Percentiles rank a stretch among this genome's conserved stretches.
Evolutionary conservation across 2,329 filamentous ascomycete species (phyloP).

Genomic region (Escovopsis sp.): DNA sequence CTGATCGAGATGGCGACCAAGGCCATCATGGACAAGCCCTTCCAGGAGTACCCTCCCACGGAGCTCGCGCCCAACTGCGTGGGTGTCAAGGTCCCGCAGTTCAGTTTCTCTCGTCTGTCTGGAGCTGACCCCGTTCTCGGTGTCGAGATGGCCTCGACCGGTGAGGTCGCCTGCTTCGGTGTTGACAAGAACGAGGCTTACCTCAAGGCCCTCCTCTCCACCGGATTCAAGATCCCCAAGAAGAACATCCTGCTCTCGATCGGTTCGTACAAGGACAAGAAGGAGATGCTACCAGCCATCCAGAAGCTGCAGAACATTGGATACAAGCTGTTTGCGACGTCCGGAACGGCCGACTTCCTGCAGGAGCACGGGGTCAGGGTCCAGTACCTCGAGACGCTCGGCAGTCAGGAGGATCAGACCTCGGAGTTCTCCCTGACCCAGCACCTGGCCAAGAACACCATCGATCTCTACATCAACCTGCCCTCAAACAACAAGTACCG

Average conservation of each 20-base stretch:
- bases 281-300: slow-evolving; percentile 89
- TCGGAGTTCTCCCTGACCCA: slow-evolving; percentile 95
- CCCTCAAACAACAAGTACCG: slow-evolving; percentile 98
- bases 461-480: slow-evolving; percentile 97
- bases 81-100: slow-evolving; percentile 95
- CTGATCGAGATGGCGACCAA: slow-evolving; percentile 98
- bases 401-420: slow-evolving; percentile 61
- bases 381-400: slow-evolving; percentile 83
- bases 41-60: slow-evolving; percentile 67
- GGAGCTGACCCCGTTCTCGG: slow-evolving; percentile 92
- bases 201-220: slow-evolving; percentile 87
- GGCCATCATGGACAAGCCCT: slow-evolving; percentile 77
- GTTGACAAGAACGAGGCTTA: slow-evolving; percentile 95
- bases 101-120: slow-evolving; percentile 94
- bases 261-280: slow-evolving; percentile 94
- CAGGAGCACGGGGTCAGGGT: slow-evolving; percentile 84
- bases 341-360: slow-evolving; percentile 91
- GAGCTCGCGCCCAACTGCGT: slow-evolving; percentile 70
- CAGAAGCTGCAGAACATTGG: slow-evolving; percentile 79
- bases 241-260: slow-evolving; percentile 92
- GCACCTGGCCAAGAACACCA: slow-evolving; percentile 93
- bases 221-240: slow-evolving; percentile 90
- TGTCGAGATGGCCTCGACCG: slow-evolving; percentile 98
- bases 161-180: slow-evolving; percentile 94
- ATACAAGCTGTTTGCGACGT: slow-evolving; percentile 91